These are phyloP conservation scores for Citrus medica DNA, from an alignment of 345 rosid species.

Conservation along the genomic window DNA sequence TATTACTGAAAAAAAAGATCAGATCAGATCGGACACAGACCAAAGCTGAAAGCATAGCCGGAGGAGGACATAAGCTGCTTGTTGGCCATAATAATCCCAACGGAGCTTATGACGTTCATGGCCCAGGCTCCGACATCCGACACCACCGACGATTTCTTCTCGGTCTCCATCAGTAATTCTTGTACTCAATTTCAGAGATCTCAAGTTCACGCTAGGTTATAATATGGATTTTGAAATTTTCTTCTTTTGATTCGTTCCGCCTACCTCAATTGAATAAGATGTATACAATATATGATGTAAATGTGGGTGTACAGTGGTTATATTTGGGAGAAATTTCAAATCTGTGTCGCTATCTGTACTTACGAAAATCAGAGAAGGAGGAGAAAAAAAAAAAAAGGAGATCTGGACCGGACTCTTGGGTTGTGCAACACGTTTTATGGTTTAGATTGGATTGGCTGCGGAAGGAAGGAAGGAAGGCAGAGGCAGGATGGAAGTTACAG, in stretches of 20 bases:
- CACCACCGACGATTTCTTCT: slow-evolving; percentile 64
- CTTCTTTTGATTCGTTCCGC: background rate
- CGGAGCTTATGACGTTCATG: slow-evolving; percentile 88
- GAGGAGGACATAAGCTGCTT: slow-evolving; percentile 88
- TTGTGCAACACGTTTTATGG: background rate
- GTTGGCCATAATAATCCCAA: slow-evolving; percentile 94
- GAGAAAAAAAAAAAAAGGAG: background rate
- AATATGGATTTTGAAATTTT: background rate
- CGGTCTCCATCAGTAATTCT: slow-evolving; percentile 36
- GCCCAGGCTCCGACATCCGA: slow-evolving; percentile 96
- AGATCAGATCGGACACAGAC: slow-evolving; percentile 33
- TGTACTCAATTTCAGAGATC: background rate
- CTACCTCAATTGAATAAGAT: background rate
- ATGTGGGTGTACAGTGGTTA: background rate
- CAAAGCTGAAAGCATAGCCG: slow-evolving; percentile 82
- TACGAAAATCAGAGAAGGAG: background rate
- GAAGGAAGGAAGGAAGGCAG: background rate
- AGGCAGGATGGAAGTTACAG: background rate
- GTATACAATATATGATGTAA: background rate
- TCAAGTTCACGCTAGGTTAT: background rate
- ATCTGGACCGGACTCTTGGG: background rate
- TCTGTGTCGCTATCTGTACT: background rate
- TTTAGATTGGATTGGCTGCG: background rate
- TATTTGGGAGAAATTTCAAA: background rate
- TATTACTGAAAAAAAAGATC: background rate